Base-by-base conservation (phyloP, 495 filamentous ascomycete species). In the Hypoxylon cercidicola region DNA sequence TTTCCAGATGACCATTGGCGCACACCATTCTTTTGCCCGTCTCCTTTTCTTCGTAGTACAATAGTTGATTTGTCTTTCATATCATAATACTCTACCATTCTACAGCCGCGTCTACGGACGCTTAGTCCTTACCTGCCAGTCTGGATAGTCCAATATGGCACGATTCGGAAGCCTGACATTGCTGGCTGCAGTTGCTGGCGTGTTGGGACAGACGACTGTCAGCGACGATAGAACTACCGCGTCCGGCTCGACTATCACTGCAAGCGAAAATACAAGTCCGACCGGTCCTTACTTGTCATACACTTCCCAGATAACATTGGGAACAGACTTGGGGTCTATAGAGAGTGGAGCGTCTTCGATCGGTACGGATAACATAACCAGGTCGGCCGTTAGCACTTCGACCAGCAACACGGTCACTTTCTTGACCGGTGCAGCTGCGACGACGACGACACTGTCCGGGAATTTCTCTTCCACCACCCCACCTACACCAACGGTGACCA, bases 401-500 rank as follows among this genome's bases (percentile, higher is more conserved):
- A 46, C 67, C 35, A 55, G 62, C 50, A 60, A 69, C 20, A 74
- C 77, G 0, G 70, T 80, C 8, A 81, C 74, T 25, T 77, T 76
- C 67, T 60, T 82, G 40, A 81, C 77, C 40, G 80, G 80, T 43
- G 73, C 79, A 12, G 58, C 59, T 23, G 64, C 55, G 20, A 64
- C 71, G 21, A 72, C 76, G 11, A 71, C 68, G 12, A 66, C 70
- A 15, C 3, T 64, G 18, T 54, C 62, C 18, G 71, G 65, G 8
- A 78, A 74, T 55, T 72, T 70, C 13, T 74, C 75, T 40, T 55
- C 78, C 10, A 75, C 74, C 11, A 66, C 79, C 5, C 73, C 81
- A 0, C 46, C 82, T 2, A 66, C 77, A 7, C 77, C 84, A 0
- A 69, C 75, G 15, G 77, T 84, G 0, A 84, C 84, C 1, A 92